phyloP scores from a whole-genome alignment of 352 stramenopile genomes.

The Nothophytophthora sp. region DNA sequence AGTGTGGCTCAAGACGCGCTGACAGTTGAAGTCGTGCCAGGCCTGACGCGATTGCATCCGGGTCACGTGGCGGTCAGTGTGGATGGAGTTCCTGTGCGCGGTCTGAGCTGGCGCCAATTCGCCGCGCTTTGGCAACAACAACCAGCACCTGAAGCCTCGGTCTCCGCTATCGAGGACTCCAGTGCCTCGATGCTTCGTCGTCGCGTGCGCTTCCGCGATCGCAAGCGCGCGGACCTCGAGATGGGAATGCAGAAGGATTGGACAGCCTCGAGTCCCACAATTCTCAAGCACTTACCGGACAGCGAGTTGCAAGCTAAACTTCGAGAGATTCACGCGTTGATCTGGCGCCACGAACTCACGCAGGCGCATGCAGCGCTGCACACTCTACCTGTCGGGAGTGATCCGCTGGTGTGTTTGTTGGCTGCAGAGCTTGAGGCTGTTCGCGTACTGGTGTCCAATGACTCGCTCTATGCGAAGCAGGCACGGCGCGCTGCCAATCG shows the following conservation, averaged over 20 bases:
- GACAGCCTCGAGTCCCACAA: not conserved
- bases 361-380: conserved; percentile 9
- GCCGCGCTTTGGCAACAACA: conserved; percentile 25
- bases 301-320: conserved; percentile 17
- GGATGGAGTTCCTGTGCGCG: conserved; percentile 16
- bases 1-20: conserved; percentile 16
- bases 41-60: conserved; percentile 22
- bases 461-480: conserved; percentile 24
- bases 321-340: conserved; percentile 12
- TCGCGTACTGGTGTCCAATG: conserved; percentile 42
- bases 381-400: conserved; percentile 9
- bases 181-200: conserved; percentile 1
- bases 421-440: conserved; percentile 30
- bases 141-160: not conserved
- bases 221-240: conserved; percentile 35
- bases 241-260: conserved; percentile 31
- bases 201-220: conserved; percentile 30
- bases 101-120: conserved; percentile 33
- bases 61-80: conserved; percentile 39
- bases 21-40: conserved; percentile 11
- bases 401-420: conserved; percentile 27
- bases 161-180: not conserved
- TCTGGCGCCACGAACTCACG: conserved; percentile 35
- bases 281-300: conserved; percentile 8
- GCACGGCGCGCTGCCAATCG: conserved; percentile 21